Evolutionary conservation across 768 basidiomycete species (phyloP), one percentile per base, ranked within the genome.

Genomic region (Calocybe indica): DNA sequence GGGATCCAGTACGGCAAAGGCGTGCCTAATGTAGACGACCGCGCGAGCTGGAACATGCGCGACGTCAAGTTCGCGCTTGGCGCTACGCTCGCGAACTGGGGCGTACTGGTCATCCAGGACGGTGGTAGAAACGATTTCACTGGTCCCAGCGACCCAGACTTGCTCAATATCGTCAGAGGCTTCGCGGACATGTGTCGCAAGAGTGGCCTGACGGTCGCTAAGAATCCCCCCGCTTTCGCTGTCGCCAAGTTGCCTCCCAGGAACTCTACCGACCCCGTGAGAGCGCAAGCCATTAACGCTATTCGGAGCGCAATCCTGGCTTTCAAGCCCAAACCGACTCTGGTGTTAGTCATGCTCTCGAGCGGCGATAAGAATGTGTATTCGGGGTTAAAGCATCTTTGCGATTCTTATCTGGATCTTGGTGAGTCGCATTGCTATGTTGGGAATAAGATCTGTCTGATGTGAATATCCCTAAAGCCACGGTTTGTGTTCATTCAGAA

Each of bases 1-100:
- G 62, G 57, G 4, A 66, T 91, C 54, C 71, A 69, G 40, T 92
- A 92, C 53, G 82, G 78, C 43, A 51, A 44, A 55, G 71, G 58
- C 58, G 66, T 46, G 38, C 70, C 62, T 46, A 61, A 43, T 43
- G 60, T 75, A n/a, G 78, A 88, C 47, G 75, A 71, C 31, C 75
- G 78, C n/a, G 90, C 85, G 0, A 78, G 79, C 54, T 92, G 89
- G 89, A 92, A 91, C 52, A 67, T 91, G 49, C 75, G 76, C 40
- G 71, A 74, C 38, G 73, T 85, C 55, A 79, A 75, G 54, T 91
- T 91, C 56, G 66, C 78, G 2, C 63, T 59, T 22, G 85, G 85
- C 7, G 79, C 70, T 6, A 63, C 55, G 10, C 62, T 92, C 42
- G 67, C 68, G 15, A 77, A 76, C 15, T 89, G 87, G 85, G 76